Evolutionary conservation across 1,139 yeast genomes (phyloP).

Genomic region (Groenewaldozyma sp.): DNA sequence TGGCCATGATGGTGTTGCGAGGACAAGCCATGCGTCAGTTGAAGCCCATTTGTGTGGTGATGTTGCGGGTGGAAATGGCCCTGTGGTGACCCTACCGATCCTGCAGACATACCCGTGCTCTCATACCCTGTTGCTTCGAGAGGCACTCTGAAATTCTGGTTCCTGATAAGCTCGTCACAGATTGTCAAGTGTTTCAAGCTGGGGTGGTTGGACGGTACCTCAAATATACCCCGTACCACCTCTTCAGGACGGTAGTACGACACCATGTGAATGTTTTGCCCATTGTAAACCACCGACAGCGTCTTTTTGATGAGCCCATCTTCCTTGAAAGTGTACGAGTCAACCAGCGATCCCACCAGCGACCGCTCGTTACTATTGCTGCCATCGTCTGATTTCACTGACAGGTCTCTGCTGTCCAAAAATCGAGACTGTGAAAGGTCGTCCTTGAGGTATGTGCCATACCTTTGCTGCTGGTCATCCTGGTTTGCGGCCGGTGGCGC

Average conservation of each 20-base stretch:
- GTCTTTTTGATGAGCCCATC: constrained; percentile 80
- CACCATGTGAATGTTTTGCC: constrained; percentile 51
- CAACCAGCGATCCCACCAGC: constrained; percentile 47
- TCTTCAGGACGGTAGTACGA: constrained; percentile 73
- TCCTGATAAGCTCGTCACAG: constrained; percentile 52
- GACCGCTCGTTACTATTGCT: constrained; percentile 25
- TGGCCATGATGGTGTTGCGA: not conserved
- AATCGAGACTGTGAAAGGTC: constrained; percentile 1
- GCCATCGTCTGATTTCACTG: constrained; percentile 5
- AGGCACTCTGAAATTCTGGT: constrained; percentile 43
- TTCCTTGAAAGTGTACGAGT: constrained; percentile 59
- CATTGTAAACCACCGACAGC: constrained; percentile 45
- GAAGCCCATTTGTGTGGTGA: not conserved
- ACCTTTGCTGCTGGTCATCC: not conserved
- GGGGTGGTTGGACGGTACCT: constrained; percentile 48
- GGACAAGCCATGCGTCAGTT: not conserved
- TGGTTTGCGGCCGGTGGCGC: not conserved
- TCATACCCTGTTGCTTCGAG: constrained; percentile 22
- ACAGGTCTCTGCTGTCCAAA: not conserved
- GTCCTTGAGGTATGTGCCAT: not conserved
- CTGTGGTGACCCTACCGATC: constrained; percentile 6
- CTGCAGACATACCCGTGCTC: constrained; percentile 7
- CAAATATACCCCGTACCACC: constrained; percentile 48
- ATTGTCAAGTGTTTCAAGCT: constrained; percentile 45
- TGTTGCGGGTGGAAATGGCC: constrained; percentile 8